Percentiles rank a stretch among this genome's conserved stretches.
These are phyloP conservation scores for Extremus antarcticus DNA, from an alignment of 495 filamentous ascomycete genomes.

Conservation along the genomic window DNA sequence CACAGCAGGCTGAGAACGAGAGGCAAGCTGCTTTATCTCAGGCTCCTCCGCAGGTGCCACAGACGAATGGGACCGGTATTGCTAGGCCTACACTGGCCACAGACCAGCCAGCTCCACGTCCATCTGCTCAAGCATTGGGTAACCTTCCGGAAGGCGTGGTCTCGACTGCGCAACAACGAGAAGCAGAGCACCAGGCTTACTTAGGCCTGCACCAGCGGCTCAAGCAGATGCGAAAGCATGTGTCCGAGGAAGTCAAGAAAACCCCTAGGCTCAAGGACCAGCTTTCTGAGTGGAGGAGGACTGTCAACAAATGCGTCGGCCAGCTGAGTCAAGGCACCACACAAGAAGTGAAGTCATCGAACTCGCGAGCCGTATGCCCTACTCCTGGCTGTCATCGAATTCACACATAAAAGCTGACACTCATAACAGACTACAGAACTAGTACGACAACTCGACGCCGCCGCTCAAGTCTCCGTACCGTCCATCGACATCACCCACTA, in stretches of 20 bases:
- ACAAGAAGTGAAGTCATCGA: conserved; percentile 34
- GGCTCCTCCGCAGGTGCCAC: not conserved
- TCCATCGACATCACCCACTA: conserved; percentile 57
- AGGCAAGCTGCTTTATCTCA: conserved; percentile 1
- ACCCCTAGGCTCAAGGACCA: conserved; percentile 47
- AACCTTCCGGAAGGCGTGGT: not conserved
- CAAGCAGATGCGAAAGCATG: conserved; percentile 54
- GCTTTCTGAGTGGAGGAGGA: conserved; percentile 65
- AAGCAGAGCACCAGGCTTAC: conserved; percentile 48
- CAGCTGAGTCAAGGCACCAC: conserved; percentile 54
- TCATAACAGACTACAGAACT: conserved; percentile 42
- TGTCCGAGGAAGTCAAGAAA: conserved; percentile 40
- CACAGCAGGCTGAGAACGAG: conserved; percentile 9
- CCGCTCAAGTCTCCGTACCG: conserved; percentile 39
- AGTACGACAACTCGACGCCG: conserved; percentile 36
- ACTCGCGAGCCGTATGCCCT: conserved; percentile 45
- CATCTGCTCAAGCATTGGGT: not conserved
- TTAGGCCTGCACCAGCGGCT: conserved; percentile 58
- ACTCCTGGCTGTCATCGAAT: no score
- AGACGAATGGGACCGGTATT: not conserved
- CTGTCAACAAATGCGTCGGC: conserved; percentile 59
- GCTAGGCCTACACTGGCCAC: not conserved
- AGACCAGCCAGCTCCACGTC: not conserved
- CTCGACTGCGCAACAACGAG: conserved; percentile 24
- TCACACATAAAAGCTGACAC: conserved; percentile 8